These are phyloP conservation scores for Myriosclerotinia curreyana DNA, from an alignment of 2,329 filamentous ascomycete species.

Conservation along the genomic window DNA sequence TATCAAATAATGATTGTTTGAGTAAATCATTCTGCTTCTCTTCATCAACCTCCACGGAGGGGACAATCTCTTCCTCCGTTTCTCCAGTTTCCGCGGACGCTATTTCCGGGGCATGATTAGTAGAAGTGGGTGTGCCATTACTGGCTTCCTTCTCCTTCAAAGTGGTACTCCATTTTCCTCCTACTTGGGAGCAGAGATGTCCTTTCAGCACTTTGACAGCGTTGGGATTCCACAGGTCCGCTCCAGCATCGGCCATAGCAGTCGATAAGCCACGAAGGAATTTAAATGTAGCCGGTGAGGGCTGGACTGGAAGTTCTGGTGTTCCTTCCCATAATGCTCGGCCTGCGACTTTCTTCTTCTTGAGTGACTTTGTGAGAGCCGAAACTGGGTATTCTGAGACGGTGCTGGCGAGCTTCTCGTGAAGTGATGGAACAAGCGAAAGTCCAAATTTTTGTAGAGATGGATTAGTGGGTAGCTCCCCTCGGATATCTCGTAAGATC, in stretches of 20 bases:
- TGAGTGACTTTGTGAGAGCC: conserved; percentile 44
- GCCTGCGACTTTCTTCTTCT: conserved; percentile 54
- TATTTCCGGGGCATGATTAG: conserved; percentile 8
- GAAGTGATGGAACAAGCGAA: conserved; percentile 60
- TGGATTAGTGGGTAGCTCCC: conserved; percentile 56
- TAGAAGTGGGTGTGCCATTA: conserved; percentile 22
- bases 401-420: conserved; percentile 56
- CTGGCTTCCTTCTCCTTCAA: conserved; percentile 27
- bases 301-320: conserved; percentile 72
- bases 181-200: conserved; percentile 51
- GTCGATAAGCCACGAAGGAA: conserved; percentile 64
- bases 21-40: conserved; percentile 45
- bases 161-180: conserved; percentile 41
- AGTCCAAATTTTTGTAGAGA: conserved; percentile 56
- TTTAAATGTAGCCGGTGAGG: conserved; percentile 70
- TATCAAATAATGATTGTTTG: conserved; percentile 61
- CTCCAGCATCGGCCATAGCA: conserved; percentile 67
- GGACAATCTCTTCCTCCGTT: conserved; percentile 2
- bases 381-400: conserved; percentile 52
- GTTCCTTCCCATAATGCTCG: conserved; percentile 77
- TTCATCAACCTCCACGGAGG: conserved; percentile 19
- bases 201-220: conserved; percentile 63
- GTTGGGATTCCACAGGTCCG: conserved; percentile 76
- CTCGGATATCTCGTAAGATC: conserved; percentile 69
- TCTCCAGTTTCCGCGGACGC: neutral